Conservation (phyloP, 345 rosid genomes). For the Triadica sebifera region DNA sequence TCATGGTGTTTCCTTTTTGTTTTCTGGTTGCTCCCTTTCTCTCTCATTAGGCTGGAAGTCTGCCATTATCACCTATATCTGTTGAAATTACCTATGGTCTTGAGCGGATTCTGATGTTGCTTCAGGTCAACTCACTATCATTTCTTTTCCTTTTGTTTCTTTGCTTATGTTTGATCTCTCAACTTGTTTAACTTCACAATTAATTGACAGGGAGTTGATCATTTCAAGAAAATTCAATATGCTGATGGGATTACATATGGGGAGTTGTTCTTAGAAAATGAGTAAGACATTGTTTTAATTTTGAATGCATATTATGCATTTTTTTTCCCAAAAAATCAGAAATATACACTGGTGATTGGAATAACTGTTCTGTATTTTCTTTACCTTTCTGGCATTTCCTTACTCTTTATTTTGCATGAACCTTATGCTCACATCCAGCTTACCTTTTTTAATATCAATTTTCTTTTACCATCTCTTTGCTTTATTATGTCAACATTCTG, state of each 20-base stretch:
- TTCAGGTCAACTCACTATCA: slow-evolving; percentile 56
- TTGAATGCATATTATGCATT: neutral
- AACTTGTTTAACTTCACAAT: slow-evolving; percentile 29
- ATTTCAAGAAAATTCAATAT: slow-evolving; percentile 89
- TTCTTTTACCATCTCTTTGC: neutral
- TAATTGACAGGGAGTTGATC: slow-evolving; percentile 80
- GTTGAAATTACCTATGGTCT: slow-evolving; percentile 98
- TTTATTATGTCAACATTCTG: neutral
- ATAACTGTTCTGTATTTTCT: neutral
- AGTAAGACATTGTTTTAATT: slow-evolving; percentile 42
- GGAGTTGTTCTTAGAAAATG: slow-evolving; percentile 92
- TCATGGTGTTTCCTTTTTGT: neutral
- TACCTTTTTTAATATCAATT: neutral
- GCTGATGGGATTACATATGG: slow-evolving; percentile 95
- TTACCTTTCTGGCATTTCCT: neutral
- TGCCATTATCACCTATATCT: slow-evolving; percentile 82
- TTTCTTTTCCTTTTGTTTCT: slow-evolving; percentile 14
- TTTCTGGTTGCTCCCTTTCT: slow-evolving; percentile 14
- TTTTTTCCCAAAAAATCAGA: neutral
- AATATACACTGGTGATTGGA: slow-evolving; percentile 3
- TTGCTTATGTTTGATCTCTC: slow-evolving; percentile 12
- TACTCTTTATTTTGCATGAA: neutral
- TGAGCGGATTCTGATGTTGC: slow-evolving; percentile 94
- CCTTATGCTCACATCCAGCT: neutral
- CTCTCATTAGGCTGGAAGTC: slow-evolving; percentile 76